These are phyloP conservation scores for Phaeosphaeria sp. DNA, from an alignment of 2,329 filamentous ascomycete genomes.

Conservation along the genomic window DNA sequence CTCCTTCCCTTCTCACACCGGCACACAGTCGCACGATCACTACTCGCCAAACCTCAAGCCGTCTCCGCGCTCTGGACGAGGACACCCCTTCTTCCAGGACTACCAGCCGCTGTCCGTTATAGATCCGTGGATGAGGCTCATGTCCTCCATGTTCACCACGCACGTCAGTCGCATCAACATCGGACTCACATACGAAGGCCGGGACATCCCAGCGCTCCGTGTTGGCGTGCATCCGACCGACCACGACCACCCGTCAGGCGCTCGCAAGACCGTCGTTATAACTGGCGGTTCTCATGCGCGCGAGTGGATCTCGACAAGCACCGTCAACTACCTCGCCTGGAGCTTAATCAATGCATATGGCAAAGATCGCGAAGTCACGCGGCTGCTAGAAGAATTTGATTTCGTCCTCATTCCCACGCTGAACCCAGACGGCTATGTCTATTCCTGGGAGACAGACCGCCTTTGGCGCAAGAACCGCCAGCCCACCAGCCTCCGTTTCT, in stretches of 20 bases:
- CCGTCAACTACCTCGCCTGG: slow-evolving; percentile 90
- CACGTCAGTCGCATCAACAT: slow-evolving; percentile 77
- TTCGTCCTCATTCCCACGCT: slow-evolving; percentile 86
- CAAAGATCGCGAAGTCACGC: slow-evolving; percentile 73
- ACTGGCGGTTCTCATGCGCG: slow-evolving; percentile 89
- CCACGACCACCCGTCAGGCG: slow-evolving; percentile 53
- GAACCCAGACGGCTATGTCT: slow-evolving; percentile 94
- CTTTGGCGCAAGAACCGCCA: slow-evolving; percentile 96
- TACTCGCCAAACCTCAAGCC: slow-evolving; percentile 37
- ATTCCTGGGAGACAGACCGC: slow-evolving; percentile 89
- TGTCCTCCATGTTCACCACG: slow-evolving; percentile 87
- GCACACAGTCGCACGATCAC: slow-evolving; percentile 35
- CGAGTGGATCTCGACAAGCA: slow-evolving; percentile 95
- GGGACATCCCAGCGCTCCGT: slow-evolving; percentile 82
- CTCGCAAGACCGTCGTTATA: slow-evolving; percentile 79
- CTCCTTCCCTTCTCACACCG: slow-evolving; percentile 68
- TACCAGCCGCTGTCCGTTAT: slow-evolving; percentile 90
- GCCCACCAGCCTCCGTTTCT: slow-evolving; percentile 80
- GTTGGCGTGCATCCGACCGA: slow-evolving; percentile 69
- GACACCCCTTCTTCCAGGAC: slow-evolving; percentile 80
- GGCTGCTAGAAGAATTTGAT: slow-evolving; percentile 83
- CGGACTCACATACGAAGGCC: slow-evolving; percentile 86
- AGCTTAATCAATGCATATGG: slow-evolving; percentile 84
- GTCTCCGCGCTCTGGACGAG: slow-evolving; percentile 56
- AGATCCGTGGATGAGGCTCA: slow-evolving; percentile 87